Evolutionary conservation across 2,329 filamentous ascomycete genomes (phyloP).

Genomic region (Fusarium sp.): DNA sequence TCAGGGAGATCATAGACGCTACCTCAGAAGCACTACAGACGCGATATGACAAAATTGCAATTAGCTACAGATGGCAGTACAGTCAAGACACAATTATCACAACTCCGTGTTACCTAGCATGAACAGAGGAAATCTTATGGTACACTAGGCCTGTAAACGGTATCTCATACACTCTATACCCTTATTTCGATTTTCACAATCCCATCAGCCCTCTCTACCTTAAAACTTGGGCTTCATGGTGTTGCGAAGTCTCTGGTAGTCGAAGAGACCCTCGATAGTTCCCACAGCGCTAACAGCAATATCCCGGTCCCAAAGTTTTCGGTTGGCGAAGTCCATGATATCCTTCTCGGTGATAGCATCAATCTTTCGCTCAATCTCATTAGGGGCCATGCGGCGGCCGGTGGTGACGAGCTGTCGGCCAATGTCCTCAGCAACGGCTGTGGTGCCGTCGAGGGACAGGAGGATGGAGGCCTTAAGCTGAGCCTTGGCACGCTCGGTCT

Average conservation of each 20-base stretch:
- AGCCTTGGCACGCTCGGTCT: slow-evolving; percentile 98
- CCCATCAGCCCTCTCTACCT: slow-evolving; percentile 43
- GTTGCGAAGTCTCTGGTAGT: slow-evolving; percentile 82
- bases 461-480: slow-evolving; percentile 99
- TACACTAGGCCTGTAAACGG: slow-evolving; percentile 63
- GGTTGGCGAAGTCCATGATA: slow-evolving; percentile 94
- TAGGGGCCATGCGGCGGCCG: slow-evolving; percentile 87
- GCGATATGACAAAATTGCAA: neutral
- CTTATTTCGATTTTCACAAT: slow-evolving; percentile 52
- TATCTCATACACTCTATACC: slow-evolving; percentile 68
- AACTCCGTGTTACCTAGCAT: slow-evolving; percentile 48
- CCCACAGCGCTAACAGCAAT: slow-evolving; percentile 93
- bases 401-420: slow-evolving; percentile 98
- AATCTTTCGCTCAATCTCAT: slow-evolving; percentile 94
- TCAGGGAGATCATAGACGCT: neutral
- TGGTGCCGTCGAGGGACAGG: slow-evolving; percentile 96
- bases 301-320: slow-evolving; percentile 97
- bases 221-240: slow-evolving; percentile 87
- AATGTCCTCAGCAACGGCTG: slow-evolving; percentile 96
- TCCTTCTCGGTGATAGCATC: slow-evolving; percentile 92
- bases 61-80: slow-evolving; percentile 1
- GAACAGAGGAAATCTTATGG: slow-evolving; percentile 60
- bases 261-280: slow-evolving; percentile 84
- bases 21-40: neutral
- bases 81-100: slow-evolving; percentile 42